phyloP scores from a whole-genome alignment of 129 eudicot species.

The Flaveria ramosissima region DNA sequence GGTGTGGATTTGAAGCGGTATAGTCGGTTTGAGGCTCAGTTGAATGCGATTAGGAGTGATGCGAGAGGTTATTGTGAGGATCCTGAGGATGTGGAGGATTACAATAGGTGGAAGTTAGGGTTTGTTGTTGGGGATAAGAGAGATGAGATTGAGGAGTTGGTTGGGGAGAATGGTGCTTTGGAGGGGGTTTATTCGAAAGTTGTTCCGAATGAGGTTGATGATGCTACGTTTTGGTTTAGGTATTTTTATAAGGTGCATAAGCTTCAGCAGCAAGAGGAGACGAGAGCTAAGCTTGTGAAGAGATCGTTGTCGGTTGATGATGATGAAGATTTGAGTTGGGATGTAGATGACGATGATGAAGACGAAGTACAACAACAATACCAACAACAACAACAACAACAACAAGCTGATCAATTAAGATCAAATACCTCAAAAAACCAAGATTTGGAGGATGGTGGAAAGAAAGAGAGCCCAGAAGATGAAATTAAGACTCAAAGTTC shows the following conservation, averaged over 20 bases:
- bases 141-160: conserved; percentile 57
- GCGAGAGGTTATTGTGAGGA: conserved; percentile 55
- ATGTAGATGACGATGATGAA: conserved; percentile 75
- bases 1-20: conserved; percentile 40
- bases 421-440: conserved; percentile 8
- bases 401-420: conserved; percentile 18
- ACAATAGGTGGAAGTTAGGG: conserved; percentile 63
- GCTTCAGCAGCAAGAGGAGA: conserved; percentile 69
- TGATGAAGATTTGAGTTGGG: conserved; percentile 96
- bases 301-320: conserved; percentile 68
- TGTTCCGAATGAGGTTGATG: conserved; percentile 68
- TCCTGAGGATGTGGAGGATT: conserved; percentile 76
- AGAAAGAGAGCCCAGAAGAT: conserved; percentile 24
- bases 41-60: conserved; percentile 64
- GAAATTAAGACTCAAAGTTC: conserved; percentile 20
- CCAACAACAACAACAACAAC: not conserved
- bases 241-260: conserved; percentile 70
- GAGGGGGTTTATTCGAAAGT: conserved; percentile 50
- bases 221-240: conserved; percentile 72
- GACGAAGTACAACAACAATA: conserved; percentile 16
- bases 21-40: conserved; percentile 69
- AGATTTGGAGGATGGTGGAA: conserved; percentile 14
- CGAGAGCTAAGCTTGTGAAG: conserved; percentile 82
- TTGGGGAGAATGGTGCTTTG: conserved; percentile 61
- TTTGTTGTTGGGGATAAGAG: conserved; percentile 64